Base-by-base conservation (phyloP, 495 filamentous ascomycete genomes). In the Lophiotrema nucula region DNA sequence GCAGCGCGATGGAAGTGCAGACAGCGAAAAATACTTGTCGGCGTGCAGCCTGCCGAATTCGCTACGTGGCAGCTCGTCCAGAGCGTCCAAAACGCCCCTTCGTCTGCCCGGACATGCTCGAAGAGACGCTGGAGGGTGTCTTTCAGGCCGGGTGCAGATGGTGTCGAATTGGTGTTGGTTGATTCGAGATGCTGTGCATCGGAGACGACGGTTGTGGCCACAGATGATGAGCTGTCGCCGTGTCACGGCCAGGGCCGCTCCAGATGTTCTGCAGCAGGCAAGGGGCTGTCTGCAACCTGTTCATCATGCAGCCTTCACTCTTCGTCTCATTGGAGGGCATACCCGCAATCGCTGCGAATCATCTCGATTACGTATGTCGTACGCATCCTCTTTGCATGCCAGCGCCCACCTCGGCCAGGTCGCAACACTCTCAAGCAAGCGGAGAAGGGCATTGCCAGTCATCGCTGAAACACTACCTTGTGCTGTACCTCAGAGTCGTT, bases 151-250 rank as follows among this genome's bases (percentile, higher is more conserved):
- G 44, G 50, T 56, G 45, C 58, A 56, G 52, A 42, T 23, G 25
- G 31, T 41, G 51, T 61, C 50, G 52, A 56, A 39, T 46, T 56
- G 33, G 43, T 50, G 21, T 18, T 45, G 53, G 58, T 47, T 46
- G 47, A 63, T 57, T 58, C 53, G 47, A 60, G 48, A 65, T 65
- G 56, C 56, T 41, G 61, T 64, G 60, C 60, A 47, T 60, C 49
- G 50, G 35, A 13, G 43, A 47, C 23, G 41, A 33, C 59, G 39
- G 59, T 58, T 52, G 59, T 57, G 53, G 53, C 50, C 46, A 24
- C 16, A 39, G 55, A 59, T 50, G 58, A 55, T 61, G 46, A 56
- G 49, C 56, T 59, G 55, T 60, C 35, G 47, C 49, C 33, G 61
- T 60, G 61, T 46, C 16, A 59, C 47, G 21, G 53, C 38, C 47